Evolutionary conservation across 202 grass and related monocot genomes (phyloP), one percentile per base, ranked within the genome.

Genomic region (Tripidium arundinaceum): DNA sequence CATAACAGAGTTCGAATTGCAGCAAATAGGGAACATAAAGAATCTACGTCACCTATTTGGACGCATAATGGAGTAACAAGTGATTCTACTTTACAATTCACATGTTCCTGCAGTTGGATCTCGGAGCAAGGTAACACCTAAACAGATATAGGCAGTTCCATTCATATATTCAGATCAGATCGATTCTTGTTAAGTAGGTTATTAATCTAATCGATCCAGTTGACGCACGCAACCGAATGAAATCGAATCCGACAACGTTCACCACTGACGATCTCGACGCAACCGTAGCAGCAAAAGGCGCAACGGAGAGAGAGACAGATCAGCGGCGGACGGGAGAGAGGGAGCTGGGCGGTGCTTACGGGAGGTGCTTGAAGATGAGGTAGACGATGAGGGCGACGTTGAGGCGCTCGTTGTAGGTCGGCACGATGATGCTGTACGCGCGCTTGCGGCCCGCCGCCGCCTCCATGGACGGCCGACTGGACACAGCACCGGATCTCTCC

Each of bases 381-480:
- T 90, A 95, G 82, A 95, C 80, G 74, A 98, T 86, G 65, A 98
- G 77, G 24, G 90, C 92, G 49, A 98, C 54, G 84, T 98, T 98
- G 78, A 98, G 90, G 74, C 92, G 96, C 77, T 98, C 96, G 77
- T 98, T 95, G 88, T 98, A 93, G 28, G 95, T 98, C 33, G 95
- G 92, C 29, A 95, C 89, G 52, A 98, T 89, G 46, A 98, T 95
- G 77, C 90, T 98, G 73, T 95, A 98, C 82, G 72, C 88, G 55
- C 62, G 78, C 76, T 70, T 86, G 84, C 57, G 41, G 50, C 55
- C 49, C 27, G 36, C 60, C 59, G 59, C 68, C 24, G 26, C 68
- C 47, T 84, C 74, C 82, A 84, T 84, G 29, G 52, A 15, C 52
- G 28, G 5, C 33, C 43, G 16, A 52, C 34, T 36, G 19, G 14